Conservation (phyloP, 2,329 filamentous ascomycete species). For the Aspergillus neoniger region DNA sequence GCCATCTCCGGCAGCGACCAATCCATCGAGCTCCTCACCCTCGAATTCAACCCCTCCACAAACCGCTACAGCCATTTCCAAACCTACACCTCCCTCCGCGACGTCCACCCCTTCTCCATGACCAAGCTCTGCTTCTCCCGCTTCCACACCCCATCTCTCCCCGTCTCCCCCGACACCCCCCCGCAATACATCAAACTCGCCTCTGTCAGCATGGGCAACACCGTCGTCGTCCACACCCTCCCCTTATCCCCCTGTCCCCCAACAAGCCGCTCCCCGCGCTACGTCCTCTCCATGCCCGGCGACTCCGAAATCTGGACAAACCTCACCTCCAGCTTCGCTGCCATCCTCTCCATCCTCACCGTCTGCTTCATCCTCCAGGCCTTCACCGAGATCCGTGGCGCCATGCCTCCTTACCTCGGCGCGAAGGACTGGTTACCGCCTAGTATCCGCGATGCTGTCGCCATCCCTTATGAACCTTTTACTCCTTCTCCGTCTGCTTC, state of each 20-base stretch:
- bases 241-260: constrained; percentile 58
- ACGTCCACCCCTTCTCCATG: constrained; percentile 61
- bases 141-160: constrained; percentile 54
- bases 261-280: constrained; percentile 59
- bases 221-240: constrained; percentile 76
- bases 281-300: constrained; percentile 66
- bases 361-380: constrained; percentile 64
- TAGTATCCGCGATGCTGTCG: constrained; percentile 46
- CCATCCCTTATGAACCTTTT: constrained; percentile 34
- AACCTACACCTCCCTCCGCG: constrained; percentile 53
- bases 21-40: constrained; percentile 74
- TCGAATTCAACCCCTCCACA: constrained; percentile 62
- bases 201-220: constrained; percentile 78
- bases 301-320: constrained; percentile 57
- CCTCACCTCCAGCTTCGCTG: constrained; percentile 57
- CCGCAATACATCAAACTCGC: constrained; percentile 73
- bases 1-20: constrained; percentile 79
- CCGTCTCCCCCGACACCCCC: constrained; percentile 50
- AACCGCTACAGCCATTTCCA: constrained; percentile 48
- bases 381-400: constrained; percentile 62
- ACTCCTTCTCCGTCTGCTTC: constrained; percentile 17
- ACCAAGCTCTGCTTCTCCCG: constrained; percentile 56
- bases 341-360: constrained; percentile 63
- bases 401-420: constrained; percentile 59
- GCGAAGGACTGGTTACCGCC: constrained; percentile 59